Evolutionary conservation across 192 early-diverging fungal genomes (phyloP), one percentile per base, ranked within the genome.

Genomic region (Coemansia sp.): DNA sequence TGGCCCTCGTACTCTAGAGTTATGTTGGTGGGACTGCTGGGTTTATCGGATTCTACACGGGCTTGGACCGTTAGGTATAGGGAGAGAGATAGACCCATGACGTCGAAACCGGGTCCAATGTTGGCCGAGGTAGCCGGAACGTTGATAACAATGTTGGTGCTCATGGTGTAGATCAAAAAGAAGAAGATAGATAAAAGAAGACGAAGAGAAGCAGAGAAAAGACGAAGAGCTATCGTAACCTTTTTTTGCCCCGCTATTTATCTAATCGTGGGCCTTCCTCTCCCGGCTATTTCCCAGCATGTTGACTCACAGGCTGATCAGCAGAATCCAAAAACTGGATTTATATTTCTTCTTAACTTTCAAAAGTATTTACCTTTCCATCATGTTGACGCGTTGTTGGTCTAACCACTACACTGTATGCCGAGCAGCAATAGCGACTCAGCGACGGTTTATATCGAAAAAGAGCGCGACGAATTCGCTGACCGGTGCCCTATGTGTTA

Each of bases 101-200:
- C 91, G 76, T 99, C 98, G 75, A 96, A 99, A 40, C 98, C 98
- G 17, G 96, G 95, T 15, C 98, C 98, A 55, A 99, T 90, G 79
- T 99, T 99, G 62, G 98, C 91, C n/a, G 98, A 92, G 10, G 97
- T 96, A 29, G 91, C 91, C 7, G 98, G 96, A n/a, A 96, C 94
- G 22, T 75, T 83, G 77, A 99, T 94, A 11, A 42, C 56, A 59
- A 72, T 72, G 36, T 44, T 74, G 38, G 44, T 63, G 24, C 61
- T 20, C 61, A 68, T 55, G 42, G 32, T 4, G n/a, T 1, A 46
- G 36, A 19, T 50, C n/a, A 50, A 10, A 9, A 27, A 20, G 46
- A 20, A 50, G 6, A 4, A 42, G 41, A 42, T 15, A 0, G 5
- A 0, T 0, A 42, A 36, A 15, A 15, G 10, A 42, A 36, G 34